These are phyloP conservation scores for Penicillium lividum DNA, from an alignment of 495 filamentous ascomycete genomes.

Conservation along the genomic window DNA sequence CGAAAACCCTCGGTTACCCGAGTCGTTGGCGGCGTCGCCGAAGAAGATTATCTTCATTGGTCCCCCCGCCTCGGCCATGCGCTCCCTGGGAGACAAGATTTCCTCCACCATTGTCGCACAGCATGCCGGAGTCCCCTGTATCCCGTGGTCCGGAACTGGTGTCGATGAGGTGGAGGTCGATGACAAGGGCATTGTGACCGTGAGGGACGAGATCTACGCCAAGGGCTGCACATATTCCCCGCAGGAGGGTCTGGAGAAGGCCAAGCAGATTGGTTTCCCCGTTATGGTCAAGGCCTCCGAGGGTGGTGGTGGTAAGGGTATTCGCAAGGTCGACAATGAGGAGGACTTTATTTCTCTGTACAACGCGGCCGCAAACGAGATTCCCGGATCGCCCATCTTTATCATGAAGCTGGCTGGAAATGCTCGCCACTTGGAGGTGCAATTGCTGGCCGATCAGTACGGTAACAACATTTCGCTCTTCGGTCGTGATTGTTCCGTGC, in stretches of 20 bases:
- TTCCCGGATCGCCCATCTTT: constrained; percentile 99
- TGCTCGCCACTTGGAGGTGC: constrained; percentile 95
- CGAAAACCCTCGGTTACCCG: constrained; percentile 96
- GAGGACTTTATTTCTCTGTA: constrained; percentile 83
- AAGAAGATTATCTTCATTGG: constrained; percentile 99
- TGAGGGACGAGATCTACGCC: constrained; percentile 80
- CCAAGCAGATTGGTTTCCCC: constrained; percentile 90
- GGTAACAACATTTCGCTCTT: constrained; percentile 99
- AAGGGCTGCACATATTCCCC: constrained; percentile 86
- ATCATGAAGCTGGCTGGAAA: constrained; percentile 99
- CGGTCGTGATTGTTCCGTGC: constrained; percentile 97
- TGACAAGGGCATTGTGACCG: constrained; percentile 84
- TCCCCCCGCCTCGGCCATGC: constrained; percentile 96
- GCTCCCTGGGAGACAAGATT: constrained; percentile 98
- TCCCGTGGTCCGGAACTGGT: constrained; percentile 96
- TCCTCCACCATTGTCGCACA: constrained; percentile 99
- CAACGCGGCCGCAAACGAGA: constrained; percentile 94
- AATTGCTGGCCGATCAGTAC: constrained; percentile 96
- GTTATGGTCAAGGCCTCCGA: constrained; percentile 99
- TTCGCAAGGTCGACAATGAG: constrained; percentile 89
- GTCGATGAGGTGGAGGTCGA: constrained; percentile 81
- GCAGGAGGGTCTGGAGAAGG: constrained; percentile 84
- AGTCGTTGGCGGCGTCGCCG: constrained; percentile 90
- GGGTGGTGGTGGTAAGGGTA: constrained; percentile 99
- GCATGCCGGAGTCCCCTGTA: constrained; percentile 94